Base-by-base conservation (phyloP, 495 filamentous ascomycete species). In the Xylaria telfairii region DNA sequence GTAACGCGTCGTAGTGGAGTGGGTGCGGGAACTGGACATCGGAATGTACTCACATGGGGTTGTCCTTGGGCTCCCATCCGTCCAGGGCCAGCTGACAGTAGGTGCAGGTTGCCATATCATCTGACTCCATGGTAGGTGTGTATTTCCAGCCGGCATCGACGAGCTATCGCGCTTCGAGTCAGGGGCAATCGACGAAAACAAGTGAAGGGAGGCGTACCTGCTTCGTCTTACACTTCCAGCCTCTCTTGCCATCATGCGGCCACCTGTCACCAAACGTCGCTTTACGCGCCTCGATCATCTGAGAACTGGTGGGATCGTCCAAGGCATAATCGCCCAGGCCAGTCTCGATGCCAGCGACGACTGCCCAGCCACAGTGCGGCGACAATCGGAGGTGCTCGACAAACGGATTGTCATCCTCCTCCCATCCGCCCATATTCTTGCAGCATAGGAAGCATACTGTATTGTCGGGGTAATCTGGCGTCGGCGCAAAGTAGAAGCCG, bases 141-240 rank as follows among this genome's bases (percentile, higher is more conserved):
- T 95, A 97, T 77, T 92, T 93, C 93, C 95, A 99, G 19, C 96
- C 96, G 8, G 92, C 92, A 67, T 93, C 91, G 49, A 92, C 92
- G 87, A 98, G 92, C 94, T 98, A 73, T 49, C 54, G 12, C 47
- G 28, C 39, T 65, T 83, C 71, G 82, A 81, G 67, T 60, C 53
- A 46, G 56, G 39, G 21, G 30, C 47, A 57, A 21, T 37, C 42
- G 24, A 62, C 60, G 46, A 49, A 7, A n/a, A 44, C 34, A 65
- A 56, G 19, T 3, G 12, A 24, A 37, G 63, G 61, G 42, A 24
- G 19, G 32, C 81, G 34, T 86, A 94, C 94, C 90, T 94, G 94
- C 68, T 93, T 88, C 2, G 90, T 90, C 78, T 96, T 94, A 80
- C 94, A 95, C 59, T 91, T 85, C 93, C 94, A 96, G 24, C 94